Conservation (phyloP, 2,329 filamentous ascomycete species). For the Daldinia eschscholtzii region DNA sequence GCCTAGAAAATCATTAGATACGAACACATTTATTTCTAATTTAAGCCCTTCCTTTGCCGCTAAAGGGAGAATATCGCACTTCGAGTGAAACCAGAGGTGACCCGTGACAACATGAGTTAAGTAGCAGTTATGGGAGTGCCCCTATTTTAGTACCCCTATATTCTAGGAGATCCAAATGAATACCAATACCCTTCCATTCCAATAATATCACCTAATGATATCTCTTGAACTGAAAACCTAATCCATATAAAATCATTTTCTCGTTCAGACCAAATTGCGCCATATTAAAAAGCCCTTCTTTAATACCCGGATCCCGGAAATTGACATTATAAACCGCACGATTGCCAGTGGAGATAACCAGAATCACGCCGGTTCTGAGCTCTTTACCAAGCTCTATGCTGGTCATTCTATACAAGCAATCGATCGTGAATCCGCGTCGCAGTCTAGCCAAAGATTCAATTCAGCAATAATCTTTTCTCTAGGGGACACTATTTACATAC, state of each 20-base stretch:
- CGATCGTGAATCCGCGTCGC: constrained; percentile 27
- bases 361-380: constrained; percentile 10
- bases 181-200: neutral
- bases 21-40: neutral
- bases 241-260: constrained; percentile 40
- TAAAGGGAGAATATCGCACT: neutral
- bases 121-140: neutral
- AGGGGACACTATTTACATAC: constrained; percentile 1
- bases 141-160: neutral
- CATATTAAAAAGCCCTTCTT: constrained; percentile 36
- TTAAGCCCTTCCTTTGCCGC: too few species aligned
- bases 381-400: constrained; percentile 28
- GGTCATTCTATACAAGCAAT: constrained; percentile 10
- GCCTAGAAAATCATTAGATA: neutral
- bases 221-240: constrained; percentile 35
- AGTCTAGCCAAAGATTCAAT: constrained; percentile 1
- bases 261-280: constrained; percentile 28
- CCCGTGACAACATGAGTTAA: neutral
- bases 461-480: neutral
- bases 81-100: neutral
- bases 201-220: neutral
- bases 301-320: constrained; percentile 21
- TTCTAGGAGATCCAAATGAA: neutral
- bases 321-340: constrained; percentile 15
- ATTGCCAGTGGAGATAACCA: constrained; percentile 27